Conservation (phyloP, 768 basidiomycete genomes). For the Collybia sordida region DNA sequence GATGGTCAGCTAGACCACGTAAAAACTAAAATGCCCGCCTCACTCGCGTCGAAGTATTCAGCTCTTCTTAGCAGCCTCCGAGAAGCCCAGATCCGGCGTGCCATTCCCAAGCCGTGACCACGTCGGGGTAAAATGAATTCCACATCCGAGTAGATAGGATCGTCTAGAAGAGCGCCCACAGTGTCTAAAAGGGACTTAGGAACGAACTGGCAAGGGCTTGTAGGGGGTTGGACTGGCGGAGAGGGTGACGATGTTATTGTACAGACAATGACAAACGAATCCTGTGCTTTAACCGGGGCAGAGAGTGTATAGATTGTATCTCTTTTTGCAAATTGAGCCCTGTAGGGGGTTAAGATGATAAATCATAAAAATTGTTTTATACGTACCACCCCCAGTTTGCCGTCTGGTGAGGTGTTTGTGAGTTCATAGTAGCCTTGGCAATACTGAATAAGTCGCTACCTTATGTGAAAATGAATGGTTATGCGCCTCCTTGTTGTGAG, state of each 20-base stretch:
- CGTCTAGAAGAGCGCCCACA: slow-evolving; percentile 74
- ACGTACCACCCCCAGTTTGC: slow-evolving; percentile 86
- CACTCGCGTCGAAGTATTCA: slow-evolving; percentile 80
- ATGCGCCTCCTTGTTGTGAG: slow-evolving; percentile 73
- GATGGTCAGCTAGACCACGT: neutral
- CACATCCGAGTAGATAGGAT: slow-evolving; percentile 83
- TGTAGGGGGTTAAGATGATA: slow-evolving; percentile 18
- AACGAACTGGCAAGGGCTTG: slow-evolving; percentile 50
- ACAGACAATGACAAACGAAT: slow-evolving; percentile 76
- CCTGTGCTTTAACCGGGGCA: slow-evolving; percentile 48
- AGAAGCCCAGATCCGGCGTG: slow-evolving; percentile 63
- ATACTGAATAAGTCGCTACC: slow-evolving; percentile 12
- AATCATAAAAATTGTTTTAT: neutral
- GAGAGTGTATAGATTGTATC: slow-evolving; percentile 68
- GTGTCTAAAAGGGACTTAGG: slow-evolving; percentile 68
- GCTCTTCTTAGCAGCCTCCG: slow-evolving; percentile 65
- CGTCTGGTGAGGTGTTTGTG: slow-evolving; percentile 40
- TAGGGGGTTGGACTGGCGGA: slow-evolving; percentile 42
- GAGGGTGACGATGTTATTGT: slow-evolving; percentile 71
- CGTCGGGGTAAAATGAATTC: slow-evolving; percentile 69
- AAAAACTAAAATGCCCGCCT: slow-evolving; percentile 7
- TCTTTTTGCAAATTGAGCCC: slow-evolving; percentile 79
- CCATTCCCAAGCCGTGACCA: slow-evolving; percentile 33
- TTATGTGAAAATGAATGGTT: slow-evolving; percentile 82
- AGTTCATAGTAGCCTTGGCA: neutral